Base-by-base conservation (phyloP, 495 filamentous ascomycete species). In the Hamigera avellanea region DNA sequence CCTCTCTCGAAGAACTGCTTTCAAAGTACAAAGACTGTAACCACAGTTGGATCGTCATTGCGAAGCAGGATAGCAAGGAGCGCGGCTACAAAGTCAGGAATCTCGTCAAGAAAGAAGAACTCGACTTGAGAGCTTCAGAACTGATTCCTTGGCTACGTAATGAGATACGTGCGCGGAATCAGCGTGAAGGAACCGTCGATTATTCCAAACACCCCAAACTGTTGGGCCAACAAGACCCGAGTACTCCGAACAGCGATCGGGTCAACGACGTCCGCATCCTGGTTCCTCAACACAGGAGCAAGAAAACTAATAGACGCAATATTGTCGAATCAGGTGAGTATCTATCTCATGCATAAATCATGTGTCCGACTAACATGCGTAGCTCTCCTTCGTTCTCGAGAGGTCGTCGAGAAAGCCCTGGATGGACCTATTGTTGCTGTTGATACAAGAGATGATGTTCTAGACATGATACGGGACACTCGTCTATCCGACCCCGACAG, bases 271-370 rank as follows among this genome's bases (percentile, higher is more conserved):
- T 98, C 18, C 78, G 85, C 32, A 80, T 96, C 18, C 70, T 96
- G 1, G 63, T 83, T 1, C 74, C 82, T 0, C 77, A 82, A 34
- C 86, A 84, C 19, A 78, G 82, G 46, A 82, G 76, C 52, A 95
- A 95, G 58, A 98, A 95, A 62, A 78, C 79, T 27, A 95, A 93
- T 53, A 77, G 89, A 21, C 74, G 73, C 37, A 78, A 78, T 19
- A 83, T 96, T 25, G 79, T 95, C 16, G 86, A 93, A 49, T 80
- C 83, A 32, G 75, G 69, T 70, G 58, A 41, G 55, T 17, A 18
- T 15, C 26, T 16, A n/a, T 38, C 39, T 21, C 2, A 12, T 27
- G 2, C 17, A n/a, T 16, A 32, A 14, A 48, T 13, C 29, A 47
- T 52, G 42, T 2, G 52, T 44, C 21, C 26, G 25, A 32, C 49